A percentile compares a stretch with the other conserved stretches of the same genome.
phyloP scores from a whole-genome alignment of 106 monocot species.

The Dendrobium catenatum region DNA sequence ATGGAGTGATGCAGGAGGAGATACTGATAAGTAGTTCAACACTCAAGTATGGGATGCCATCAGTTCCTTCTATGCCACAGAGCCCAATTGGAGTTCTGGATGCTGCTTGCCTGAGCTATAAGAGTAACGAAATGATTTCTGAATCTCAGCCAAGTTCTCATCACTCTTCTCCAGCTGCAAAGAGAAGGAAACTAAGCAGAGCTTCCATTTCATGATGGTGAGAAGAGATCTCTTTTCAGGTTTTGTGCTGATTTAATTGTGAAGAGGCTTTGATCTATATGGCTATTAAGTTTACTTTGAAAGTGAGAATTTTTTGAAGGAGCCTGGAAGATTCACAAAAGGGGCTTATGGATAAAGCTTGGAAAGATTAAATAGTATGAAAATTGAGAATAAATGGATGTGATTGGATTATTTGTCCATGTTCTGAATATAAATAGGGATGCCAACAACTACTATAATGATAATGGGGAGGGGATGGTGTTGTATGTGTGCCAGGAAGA shows the following conservation, averaged over 20 bases:
- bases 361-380: slow-evolving; percentile 5
- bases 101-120: slow-evolving; percentile 57
- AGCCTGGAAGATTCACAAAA: slow-evolving; percentile 7
- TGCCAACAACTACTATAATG: not conserved
- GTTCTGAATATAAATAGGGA: slow-evolving; percentile 26
- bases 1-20: slow-evolving; percentile 39
- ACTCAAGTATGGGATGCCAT: slow-evolving; percentile 16
- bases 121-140: slow-evolving; percentile 37
- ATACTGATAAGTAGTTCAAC: slow-evolving; percentile 12
- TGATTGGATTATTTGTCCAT: slow-evolving; percentile 16
- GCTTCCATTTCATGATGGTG: slow-evolving; percentile 15
- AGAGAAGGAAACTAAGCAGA: slow-evolving; percentile 53
- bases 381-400: slow-evolving; percentile 7
- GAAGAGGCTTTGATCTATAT: slow-evolving; percentile 9
- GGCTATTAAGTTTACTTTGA: slow-evolving; percentile 20
- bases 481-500: not conserved
- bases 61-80: slow-evolving; percentile 37
- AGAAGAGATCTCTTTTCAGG: not conserved
- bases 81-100: slow-evolving; percentile 81
- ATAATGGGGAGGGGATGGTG: not conserved
- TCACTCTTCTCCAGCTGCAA: slow-evolving; percentile 29
- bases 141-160: slow-evolving; percentile 31
- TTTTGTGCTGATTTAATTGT: not conserved
- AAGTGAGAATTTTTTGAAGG: slow-evolving; percentile 17
- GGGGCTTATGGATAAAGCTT: slow-evolving; percentile 14